Conservation (phyloP, 1,284 basidiomycete species). For the Coniophora puteana region DNA sequence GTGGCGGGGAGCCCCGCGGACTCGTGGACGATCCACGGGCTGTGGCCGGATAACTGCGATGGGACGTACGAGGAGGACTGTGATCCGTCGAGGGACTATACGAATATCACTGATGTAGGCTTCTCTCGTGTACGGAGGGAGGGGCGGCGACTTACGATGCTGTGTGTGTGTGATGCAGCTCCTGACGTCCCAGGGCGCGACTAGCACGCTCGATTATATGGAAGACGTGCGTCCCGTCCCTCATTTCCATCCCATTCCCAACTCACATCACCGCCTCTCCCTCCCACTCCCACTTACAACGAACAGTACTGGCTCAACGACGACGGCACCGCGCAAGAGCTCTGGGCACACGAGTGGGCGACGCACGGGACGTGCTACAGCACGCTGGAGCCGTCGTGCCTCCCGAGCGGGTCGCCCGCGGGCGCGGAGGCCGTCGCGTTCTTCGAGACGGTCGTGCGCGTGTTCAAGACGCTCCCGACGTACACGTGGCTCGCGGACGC, state of each 20-base stretch:
- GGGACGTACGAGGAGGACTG: constrained; percentile 57
- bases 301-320: constrained; percentile 57
- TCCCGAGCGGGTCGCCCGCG: constrained; percentile 48
- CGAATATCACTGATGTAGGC: constrained; percentile 46
- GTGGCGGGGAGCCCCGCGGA: constrained; percentile 56
- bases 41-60: constrained; percentile 55
- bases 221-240: constrained; percentile 22
- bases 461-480: constrained; percentile 61
- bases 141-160: background rate
- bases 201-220: constrained; percentile 60
- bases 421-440: constrained; percentile 69
- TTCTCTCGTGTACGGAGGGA: background rate
- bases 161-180: constrained; percentile 46
- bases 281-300: constrained; percentile 47
- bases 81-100: constrained; percentile 58
- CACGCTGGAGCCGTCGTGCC: constrained; percentile 52
- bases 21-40: constrained; percentile 71
- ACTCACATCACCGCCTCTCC: constrained; percentile 49
- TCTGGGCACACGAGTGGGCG: constrained; percentile 72
- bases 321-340: constrained; percentile 56
- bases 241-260: constrained; percentile 44
- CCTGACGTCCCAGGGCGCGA: constrained; percentile 50
- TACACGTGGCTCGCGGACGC: constrained; percentile 61
- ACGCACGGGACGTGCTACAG: constrained; percentile 70
- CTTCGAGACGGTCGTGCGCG: constrained; percentile 58